Percentiles rank a stretch among this genome's conserved stretches.
phyloP scores from a whole-genome alignment of 331 rosid genomes.

The Prunus yedoensis region DNA sequence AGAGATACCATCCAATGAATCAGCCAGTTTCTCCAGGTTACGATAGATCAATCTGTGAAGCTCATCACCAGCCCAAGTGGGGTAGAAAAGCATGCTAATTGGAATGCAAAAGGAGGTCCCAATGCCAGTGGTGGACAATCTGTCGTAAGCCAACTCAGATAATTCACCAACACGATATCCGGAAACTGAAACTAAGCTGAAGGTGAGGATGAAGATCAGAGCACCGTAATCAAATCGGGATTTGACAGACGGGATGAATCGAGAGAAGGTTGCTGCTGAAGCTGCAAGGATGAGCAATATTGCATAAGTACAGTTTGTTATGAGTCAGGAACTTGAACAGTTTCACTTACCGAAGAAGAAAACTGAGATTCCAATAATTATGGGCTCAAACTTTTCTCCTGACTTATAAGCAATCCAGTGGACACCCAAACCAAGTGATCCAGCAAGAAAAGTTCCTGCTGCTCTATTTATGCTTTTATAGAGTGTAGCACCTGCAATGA shows the following conservation, averaged over 20 bases:
- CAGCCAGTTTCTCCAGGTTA: conserved; percentile 69
- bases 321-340: neutral
- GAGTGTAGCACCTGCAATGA: conserved; percentile 64
- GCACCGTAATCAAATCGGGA: conserved; percentile 75
- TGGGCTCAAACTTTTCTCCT: conserved; percentile 57
- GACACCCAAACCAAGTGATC: conserved; percentile 57
- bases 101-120: conserved; percentile 59
- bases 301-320: neutral
- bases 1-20: conserved; percentile 54
- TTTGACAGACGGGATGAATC: conserved; percentile 70
- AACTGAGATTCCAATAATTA: conserved; percentile 50
- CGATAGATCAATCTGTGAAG: conserved; percentile 39
- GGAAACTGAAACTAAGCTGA: conserved; percentile 60
- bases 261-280: conserved; percentile 70
- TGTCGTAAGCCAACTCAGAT: conserved; percentile 39
- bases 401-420: conserved; percentile 64
- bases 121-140: conserved; percentile 51
- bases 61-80: conserved; percentile 80
- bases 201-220: conserved; percentile 75
- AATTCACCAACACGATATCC: conserved; percentile 53
- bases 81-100: conserved; percentile 46
- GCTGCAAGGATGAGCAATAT: conserved; percentile 38
- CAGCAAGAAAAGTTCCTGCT: conserved; percentile 67
- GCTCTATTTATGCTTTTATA: conserved; percentile 56
- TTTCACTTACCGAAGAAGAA: conserved; percentile 53